Evolutionary conservation across 2,329 filamentous ascomycete genomes (phyloP).

Genomic region (Lasiodiplodia sp.): DNA sequence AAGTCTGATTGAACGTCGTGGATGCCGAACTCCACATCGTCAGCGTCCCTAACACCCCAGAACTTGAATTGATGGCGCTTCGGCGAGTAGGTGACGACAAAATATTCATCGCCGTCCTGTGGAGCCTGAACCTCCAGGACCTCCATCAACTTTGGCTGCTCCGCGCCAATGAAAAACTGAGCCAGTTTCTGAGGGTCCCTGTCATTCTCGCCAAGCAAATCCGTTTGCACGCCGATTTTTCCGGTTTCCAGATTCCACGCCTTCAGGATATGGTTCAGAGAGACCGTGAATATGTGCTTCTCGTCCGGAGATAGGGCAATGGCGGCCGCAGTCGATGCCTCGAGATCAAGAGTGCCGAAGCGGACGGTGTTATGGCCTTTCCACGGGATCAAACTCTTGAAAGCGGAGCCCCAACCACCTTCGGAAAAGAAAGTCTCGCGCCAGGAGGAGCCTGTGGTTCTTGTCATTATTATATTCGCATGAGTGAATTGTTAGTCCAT

Average conservation of each 20-base stretch:
- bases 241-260: conserved; percentile 90
- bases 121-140: conserved; percentile 67
- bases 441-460: conserved; percentile 59
- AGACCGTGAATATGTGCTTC: conserved; percentile 76
- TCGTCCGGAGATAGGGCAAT: conserved; percentile 56
- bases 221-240: conserved; percentile 76
- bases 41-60: conserved; percentile 75
- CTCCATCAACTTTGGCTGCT: conserved; percentile 77
- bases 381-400: conserved; percentile 62
- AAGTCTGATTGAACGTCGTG: conserved; percentile 73
- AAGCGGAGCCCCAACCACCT: conserved; percentile 72
- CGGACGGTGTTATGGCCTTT: conserved; percentile 69
- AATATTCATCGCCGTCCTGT: conserved; percentile 59
- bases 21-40: conserved; percentile 65
- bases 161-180: conserved; percentile 81
- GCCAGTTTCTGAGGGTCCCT: conserved; percentile 69
- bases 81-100: conserved; percentile 85
- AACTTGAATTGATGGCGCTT: conserved; percentile 94
- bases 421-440: conserved; percentile 77
- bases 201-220: conserved; percentile 71
- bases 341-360: conserved; percentile 70
- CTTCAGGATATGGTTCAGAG: conserved; percentile 85
- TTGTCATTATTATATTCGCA: conserved; percentile 41
- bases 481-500: neutral
- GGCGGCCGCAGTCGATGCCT: conserved; percentile 69